Evolutionary conservation across 164 flowering plant species (phyloP), one percentile per base, ranked within the genome.

Genomic region (Umbilicus rupestris): DNA sequence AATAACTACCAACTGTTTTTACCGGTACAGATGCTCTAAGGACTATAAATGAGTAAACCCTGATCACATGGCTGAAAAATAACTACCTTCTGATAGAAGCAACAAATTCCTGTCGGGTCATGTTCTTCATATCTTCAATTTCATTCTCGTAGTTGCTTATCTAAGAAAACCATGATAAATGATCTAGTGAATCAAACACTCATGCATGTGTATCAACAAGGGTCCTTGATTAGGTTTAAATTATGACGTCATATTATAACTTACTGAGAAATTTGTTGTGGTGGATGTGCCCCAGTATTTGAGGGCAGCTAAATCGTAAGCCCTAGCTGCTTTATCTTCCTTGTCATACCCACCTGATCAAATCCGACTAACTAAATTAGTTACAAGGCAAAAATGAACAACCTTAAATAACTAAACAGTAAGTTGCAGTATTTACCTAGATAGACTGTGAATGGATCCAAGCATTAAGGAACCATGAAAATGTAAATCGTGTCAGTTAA

Each of bases 241-340:
- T 16, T 15, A 50, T 3, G n/a, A n/a, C n/a, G n/a, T n/a, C n/a
- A 59, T 16, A 35, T 37, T 26, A 22, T 10, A 65, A 52, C 15
- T 50, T 73, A 93, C 98, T 9, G 98, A 96, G 65, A 93, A 93
- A 72, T 93, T 93, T 3, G 96, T 93, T 58, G 96, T 83, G 22
- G 98, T 87, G 5, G 98, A 86, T 26, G 97, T 79, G 52, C 98
- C 98, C 98, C 98, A 93, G 74, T 93, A 92, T 70, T 92, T 92
- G 3, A 92, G 79, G 46, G 98, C 98, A 68, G 96, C 95, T 30
- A 92, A 71, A 75, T 92, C 96, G 75, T 92, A 92, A 57, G 96
- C 87, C 77, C 93, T 85, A 44, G 96, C 98, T 55, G 98, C 98
- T 74, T 88, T 88, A 35, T 93, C 98, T 76, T 93, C 98, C 66